Evolutionary conservation across 345 rosid genomes (phyloP), one percentile per base, ranked within the genome.

Genomic region (Melaleuca alternifolia): DNA sequence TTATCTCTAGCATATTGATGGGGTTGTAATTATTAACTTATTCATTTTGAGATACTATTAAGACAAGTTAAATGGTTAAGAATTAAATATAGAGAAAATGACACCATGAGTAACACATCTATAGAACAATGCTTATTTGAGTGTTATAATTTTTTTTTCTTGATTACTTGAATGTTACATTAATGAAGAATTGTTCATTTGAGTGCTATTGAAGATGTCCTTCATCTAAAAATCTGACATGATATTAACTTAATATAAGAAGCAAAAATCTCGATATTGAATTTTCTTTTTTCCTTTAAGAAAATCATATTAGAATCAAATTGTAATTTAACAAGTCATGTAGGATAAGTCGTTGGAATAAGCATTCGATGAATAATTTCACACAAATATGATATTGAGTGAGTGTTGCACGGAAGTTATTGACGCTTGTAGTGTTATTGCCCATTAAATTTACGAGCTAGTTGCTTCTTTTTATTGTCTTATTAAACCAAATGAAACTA

Each of bases 121-220:
- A 33, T 9, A 2, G 3, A 9, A 8, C 0, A 3, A 33, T 2
- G 0, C 7, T 71, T 0, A 18, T 1, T 16, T 0, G 13, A 65
- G 1, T 37, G 0, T 33, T 1, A 2, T 8, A 59, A 41, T 41
- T 41, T 41, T 41, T 41, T 41, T 41, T 4, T 4, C 2, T 41
- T 41, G n/a, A n/a, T 65, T 0, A 18, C 1, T 16, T 0, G 13
- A 65, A 0, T 37, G 0, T 33, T 1, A 2, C 9, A n/a, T 59
- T n/a, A n/a, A 16, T n/a, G 0, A 59, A 59, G 26, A 57, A 11
- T 2, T 3, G 5, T 56, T 56, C 28, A 24, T 56, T 0, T 56
- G 2, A 56, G 11, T 56, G 0, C 14, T 0, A 51, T 15, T 2
- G 20, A 15, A 0, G 7, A 51, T 51, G 14, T 13, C 16, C 6